Evolutionary conservation across 140 eudicot genomes (phyloP).

Genomic region (Erigeron philadelphicus): DNA sequence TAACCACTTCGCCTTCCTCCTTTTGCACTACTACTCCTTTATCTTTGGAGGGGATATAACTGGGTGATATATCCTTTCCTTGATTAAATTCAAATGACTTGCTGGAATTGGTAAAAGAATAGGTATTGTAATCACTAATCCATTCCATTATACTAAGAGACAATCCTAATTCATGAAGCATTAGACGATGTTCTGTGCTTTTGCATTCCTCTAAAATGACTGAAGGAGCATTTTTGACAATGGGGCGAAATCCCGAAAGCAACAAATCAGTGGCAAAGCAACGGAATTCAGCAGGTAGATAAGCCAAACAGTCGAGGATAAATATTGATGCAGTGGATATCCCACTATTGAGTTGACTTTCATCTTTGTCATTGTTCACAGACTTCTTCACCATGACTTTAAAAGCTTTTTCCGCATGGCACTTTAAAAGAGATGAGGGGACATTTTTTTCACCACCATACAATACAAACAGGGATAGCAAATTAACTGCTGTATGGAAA

Average conservation of each 20-base stretch:
- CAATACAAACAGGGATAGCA: constrained; percentile 58
- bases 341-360: constrained; percentile 25
- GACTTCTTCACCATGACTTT: constrained; percentile 40
- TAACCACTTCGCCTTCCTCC: constrained; percentile 20
- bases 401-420: constrained; percentile 65
- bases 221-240: constrained; percentile 54
- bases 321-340: constrained; percentile 42
- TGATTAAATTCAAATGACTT: constrained; percentile 24
- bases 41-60: too few species aligned
- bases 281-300: constrained; percentile 66
- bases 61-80: constrained; percentile 23
- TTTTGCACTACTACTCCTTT: too few species aligned
- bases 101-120: constrained; percentile 26
- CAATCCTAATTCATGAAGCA: constrained; percentile 81
- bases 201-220: constrained; percentile 65
- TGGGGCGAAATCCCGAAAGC: constrained; percentile 59
- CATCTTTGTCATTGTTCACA: constrained; percentile 15
- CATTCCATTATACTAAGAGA: constrained; percentile 83
- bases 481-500: constrained; percentile 63
- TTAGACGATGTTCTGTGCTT: constrained; percentile 45
- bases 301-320: constrained; percentile 58
- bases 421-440: constrained; percentile 60
- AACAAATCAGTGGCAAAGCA: constrained; percentile 65
- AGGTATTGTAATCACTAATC: constrained; percentile 56
- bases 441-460: constrained; percentile 67